These are phyloP conservation scores for Suillus spraguei DNA, from an alignment of 768 basidiomycete genomes.

Conservation along the genomic window DNA sequence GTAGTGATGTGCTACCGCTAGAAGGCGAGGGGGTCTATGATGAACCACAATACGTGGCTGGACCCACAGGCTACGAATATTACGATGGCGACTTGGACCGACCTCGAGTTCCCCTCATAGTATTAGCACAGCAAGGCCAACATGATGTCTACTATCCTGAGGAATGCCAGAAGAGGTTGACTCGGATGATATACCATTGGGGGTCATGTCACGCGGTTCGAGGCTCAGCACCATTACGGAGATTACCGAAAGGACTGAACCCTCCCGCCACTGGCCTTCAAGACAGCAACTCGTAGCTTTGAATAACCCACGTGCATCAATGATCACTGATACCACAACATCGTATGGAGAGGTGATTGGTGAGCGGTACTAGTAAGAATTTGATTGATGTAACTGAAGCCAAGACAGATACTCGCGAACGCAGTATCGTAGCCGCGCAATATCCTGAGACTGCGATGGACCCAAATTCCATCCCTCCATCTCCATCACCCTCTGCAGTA, in stretches of 20 bases:
- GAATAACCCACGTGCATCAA: slow-evolving; percentile 42
- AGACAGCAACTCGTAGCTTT: slow-evolving; percentile 41
- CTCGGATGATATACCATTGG: slow-evolving; percentile 34
- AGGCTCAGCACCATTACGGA: slow-evolving; percentile 70
- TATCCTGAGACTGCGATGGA: slow-evolving; percentile 34
- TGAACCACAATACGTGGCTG: slow-evolving; percentile 19
- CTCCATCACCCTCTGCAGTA: slow-evolving; percentile 71
- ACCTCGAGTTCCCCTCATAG: slow-evolving; percentile 60
- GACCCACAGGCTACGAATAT: slow-evolving; percentile 21
- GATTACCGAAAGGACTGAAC: slow-evolving; percentile 64
- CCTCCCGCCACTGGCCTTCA: slow-evolving; percentile 50
- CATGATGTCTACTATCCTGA: slow-evolving; percentile 32
- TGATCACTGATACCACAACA: slow-evolving; percentile 42
- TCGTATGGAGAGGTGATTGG: slow-evolving; percentile 69
- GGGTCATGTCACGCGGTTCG: slow-evolving; percentile 34
- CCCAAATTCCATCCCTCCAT: slow-evolving; percentile 63
- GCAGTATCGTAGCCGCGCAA: slow-evolving; percentile 7
- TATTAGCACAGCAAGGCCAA: slow-evolving; percentile 58
- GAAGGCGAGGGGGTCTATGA: slow-evolving; percentile 13
- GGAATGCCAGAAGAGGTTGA: slow-evolving; percentile 27
- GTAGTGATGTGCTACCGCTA: slow-evolving; percentile 21
- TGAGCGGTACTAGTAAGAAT: slow-evolving; percentile 30
- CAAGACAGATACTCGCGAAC: slow-evolving; percentile 22
- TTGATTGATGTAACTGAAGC: slow-evolving; percentile 11
- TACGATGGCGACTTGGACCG: slow-evolving; percentile 35